A percentile compares a stretch with the other conserved stretches of the same genome.
Evolutionary conservation across 1,284 basidiomycete genomes (phyloP).

Genomic region (Naganishia cerealis): DNA sequence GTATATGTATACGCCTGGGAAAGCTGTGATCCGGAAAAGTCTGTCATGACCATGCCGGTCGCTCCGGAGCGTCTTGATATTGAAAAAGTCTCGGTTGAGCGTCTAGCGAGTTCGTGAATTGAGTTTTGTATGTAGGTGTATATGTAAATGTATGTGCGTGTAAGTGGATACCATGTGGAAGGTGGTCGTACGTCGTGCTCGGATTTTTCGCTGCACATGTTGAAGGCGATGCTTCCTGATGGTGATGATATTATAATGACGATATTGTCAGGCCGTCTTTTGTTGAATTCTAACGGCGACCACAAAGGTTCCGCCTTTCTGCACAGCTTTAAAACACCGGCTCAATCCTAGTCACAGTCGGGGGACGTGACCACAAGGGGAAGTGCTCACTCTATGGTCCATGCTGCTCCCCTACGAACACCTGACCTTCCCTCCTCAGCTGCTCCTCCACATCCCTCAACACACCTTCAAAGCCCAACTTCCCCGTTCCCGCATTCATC

Average conservation of each 20-base stretch:
- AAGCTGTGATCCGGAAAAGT: no score
- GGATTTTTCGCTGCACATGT: neutral
- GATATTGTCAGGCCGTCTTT: no score
- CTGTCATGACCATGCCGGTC: no score
- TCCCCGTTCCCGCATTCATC: slow-evolving; percentile 80
- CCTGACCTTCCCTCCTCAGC: slow-evolving; percentile 20
- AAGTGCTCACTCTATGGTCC: no score
- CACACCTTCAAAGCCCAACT: slow-evolving; percentile 82
- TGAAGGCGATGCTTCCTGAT: neutral
- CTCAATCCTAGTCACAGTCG: no score
- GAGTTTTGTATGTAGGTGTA: neutral
- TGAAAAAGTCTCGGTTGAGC: neutral
- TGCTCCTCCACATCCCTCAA: slow-evolving; percentile 48
- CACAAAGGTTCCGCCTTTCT: no score
- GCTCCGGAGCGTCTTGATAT: no score
- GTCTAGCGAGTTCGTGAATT: neutral
- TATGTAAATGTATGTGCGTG: neutral
- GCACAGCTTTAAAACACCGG: no score
- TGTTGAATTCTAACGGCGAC: no score
- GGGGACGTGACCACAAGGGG: no score
- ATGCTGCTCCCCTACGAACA: slow-evolving; percentile 5
- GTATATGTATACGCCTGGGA: no score
- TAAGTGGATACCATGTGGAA: neutral
- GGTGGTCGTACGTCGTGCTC: neutral
- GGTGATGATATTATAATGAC: no score